Evolutionary conservation across 208 protist species (phyloP), one percentile per base, ranked within the genome.

Genomic region (Trypanosoma theileri): DNA sequence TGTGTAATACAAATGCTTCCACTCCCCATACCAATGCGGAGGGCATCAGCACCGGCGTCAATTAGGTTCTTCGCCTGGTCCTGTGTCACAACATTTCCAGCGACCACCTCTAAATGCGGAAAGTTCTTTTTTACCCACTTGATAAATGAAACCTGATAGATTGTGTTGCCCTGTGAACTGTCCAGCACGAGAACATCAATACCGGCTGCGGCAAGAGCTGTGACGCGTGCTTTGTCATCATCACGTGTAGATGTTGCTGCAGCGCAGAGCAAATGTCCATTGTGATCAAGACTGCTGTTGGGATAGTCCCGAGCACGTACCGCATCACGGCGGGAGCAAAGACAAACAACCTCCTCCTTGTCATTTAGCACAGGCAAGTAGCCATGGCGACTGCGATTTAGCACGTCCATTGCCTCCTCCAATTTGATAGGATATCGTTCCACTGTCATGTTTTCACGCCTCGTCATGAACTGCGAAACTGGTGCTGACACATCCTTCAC

Each of bases 1-100:
- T 98, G 97, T 26, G 98, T 99, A 65, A 98, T 99, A 92, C 97
- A 99, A 79, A 99, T 99, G 68, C 95, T 98, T 24, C 98, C 98
- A 42, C 90, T 93, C 67, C 98, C 98, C 96, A 99, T 99, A 48
- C 98, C 98, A 28, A 99, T 95, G 68, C 98, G 94, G 14, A 99
- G 86, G 28, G 77, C 96, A 74, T 99, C 98, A 12, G 95, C 97
- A 45, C 98, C 98, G 28, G 97, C 97, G 64, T 97, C 89, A 56
- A 99, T 98, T 11, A 99, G 84, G 71, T 98, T 93, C 82, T 98
- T 92, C 9, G 97, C 97, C 84, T 99, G 97, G 51, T 89, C 85
- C 50, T 90, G 84, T 22, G 98, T 99, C 56, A 99, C 98, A 6
- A 99, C 95, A 75, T 99, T 99, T 35, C 98, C 98, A 2, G 87